Evolutionary conservation across 2,329 filamentous ascomycete genomes (phyloP).

Genomic region (Cercospora sesami): DNA sequence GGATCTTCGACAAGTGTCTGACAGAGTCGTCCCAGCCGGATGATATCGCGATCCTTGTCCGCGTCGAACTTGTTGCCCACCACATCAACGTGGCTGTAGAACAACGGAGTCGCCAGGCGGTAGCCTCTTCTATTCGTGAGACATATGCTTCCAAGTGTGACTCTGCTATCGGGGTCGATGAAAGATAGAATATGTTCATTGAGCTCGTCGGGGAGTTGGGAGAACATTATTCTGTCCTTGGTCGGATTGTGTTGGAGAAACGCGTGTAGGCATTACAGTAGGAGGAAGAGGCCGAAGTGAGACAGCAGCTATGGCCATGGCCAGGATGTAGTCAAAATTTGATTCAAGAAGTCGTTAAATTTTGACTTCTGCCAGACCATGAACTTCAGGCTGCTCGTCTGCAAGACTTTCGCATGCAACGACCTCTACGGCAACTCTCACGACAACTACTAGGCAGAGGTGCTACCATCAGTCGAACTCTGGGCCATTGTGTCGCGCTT

Average conservation of each 20-base stretch:
- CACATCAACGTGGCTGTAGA: slow-evolving; percentile 5
- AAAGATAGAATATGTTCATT: slow-evolving; percentile 1
- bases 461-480: too few relatives aligned
- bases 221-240: slow-evolving; percentile 4
- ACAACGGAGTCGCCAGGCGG: neutral
- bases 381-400: neutral
- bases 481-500: too few relatives aligned
- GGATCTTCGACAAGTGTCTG: neutral
- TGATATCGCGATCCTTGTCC: neutral
- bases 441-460: too few relatives aligned
- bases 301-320: neutral
- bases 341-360: neutral
- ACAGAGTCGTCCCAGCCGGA: neutral
- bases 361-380: neutral
- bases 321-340: neutral
- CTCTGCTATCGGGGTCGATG: neutral
- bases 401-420: neutral
- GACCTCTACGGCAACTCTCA: neutral
- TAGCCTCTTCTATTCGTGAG: neutral
- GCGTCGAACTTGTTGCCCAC: neutral
- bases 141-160: neutral
- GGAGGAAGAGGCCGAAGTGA: neutral
- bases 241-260: neutral
- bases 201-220: slow-evolving; percentile 9
- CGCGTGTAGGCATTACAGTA: neutral